Evolutionary conservation across 768 basidiomycete species (phyloP), one percentile per base, ranked within the genome.

Genomic region (Lactarius quietus): DNA sequence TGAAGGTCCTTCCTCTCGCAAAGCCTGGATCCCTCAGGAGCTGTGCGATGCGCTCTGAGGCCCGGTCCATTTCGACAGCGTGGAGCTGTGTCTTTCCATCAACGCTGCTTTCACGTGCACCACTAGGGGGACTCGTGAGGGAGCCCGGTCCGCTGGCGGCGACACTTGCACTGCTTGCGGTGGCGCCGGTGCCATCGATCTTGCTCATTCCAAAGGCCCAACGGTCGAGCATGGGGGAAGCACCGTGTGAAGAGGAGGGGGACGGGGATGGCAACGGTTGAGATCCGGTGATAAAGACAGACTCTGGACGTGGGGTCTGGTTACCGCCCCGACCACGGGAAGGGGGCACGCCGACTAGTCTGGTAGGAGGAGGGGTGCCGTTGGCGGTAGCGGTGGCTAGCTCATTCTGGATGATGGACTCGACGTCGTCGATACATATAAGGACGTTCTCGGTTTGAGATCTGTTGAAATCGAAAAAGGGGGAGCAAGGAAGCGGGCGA

Each of bases 371-470:
- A 61, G 68, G 80, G 69, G 69, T 78, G 41, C 69, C 79, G 26
- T 84, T 80, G 45, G 80, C 81, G 7, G 83, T 79, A 66, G 80
- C 70, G 73, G 78, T 75, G 20, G 85, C 84, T 60, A 95, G 79
- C 75, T 97, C 95, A 29, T 91, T 80, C 64, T 87, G 84, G 58
- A 98, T 95, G 74, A 98, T 93, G 20, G 86, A 80, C 72, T 98
- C 96, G 70, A 98, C 96, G 73, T 98, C 92, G 73, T 98, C 96
- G 72, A 98, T 98, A 76, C 86, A 89, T 68, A 99, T 94, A 57
- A 99, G 85, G 31, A 99, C 95, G 76, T 98, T 98, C 76, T 98
- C 0, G 96, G 97, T 75, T 98, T 98, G 68, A 99, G 82, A 76
- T 99, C 95, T 87, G 72, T 58, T 67, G 53, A 57, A 63, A 55